Conservation (phyloP, 2,329 filamentous ascomycete genomes). For the Rhynchosporium graminicola region DNA sequence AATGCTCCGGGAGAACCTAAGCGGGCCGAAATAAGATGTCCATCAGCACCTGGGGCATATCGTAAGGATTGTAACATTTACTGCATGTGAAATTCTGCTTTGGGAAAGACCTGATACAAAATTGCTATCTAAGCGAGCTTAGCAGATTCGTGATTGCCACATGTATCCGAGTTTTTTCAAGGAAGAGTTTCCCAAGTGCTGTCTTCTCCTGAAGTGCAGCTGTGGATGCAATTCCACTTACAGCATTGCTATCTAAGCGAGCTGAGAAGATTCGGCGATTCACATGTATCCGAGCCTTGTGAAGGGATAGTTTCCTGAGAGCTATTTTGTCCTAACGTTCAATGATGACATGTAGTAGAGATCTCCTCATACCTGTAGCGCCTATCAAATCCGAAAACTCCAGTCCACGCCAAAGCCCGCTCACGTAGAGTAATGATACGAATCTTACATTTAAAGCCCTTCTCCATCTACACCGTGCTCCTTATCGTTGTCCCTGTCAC, state of each 20-base stretch:
- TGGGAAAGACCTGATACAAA: neutral
- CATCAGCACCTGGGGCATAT: neutral
- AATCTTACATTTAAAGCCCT: neutral
- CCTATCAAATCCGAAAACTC: neutral
- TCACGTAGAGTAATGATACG: neutral
- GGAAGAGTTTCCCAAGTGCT: too few species aligned
- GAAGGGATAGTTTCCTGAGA: conserved; percentile 9
- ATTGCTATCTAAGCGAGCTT: too few species aligned
- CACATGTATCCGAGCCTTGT: neutral
- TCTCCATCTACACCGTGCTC: conserved; percentile 4
- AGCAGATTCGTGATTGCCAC: too few species aligned
- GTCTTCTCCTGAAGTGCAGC: neutral
- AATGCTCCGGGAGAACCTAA: neutral
- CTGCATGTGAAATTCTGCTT: neutral
- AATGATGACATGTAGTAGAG: neutral
- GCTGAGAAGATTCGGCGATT: neutral
- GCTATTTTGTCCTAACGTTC: neutral
- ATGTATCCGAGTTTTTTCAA: too few species aligned
- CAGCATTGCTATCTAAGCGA: neutral
- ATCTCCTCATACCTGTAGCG: neutral
- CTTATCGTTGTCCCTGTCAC: conserved; percentile 16
- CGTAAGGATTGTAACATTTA: neutral
- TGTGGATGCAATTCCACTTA: neutral
- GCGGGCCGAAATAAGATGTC: neutral
- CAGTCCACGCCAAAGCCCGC: neutral